phyloP scores from a whole-genome alignment of 1,139 yeast species.

The Magnusiomyces suaveolens region DNA sequence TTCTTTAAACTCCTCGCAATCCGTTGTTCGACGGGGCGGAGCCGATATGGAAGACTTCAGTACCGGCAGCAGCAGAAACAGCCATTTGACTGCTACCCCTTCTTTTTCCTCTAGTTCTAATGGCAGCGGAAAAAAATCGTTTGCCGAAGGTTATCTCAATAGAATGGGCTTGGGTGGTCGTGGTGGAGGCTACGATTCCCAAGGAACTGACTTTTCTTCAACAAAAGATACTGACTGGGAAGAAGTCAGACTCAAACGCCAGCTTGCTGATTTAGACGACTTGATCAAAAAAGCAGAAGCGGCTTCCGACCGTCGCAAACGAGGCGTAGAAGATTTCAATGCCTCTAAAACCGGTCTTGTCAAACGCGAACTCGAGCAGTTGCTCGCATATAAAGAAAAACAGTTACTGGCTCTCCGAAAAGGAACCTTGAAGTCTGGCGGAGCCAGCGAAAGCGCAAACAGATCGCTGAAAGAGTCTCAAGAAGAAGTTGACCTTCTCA shows the following conservation, averaged over 20 bases:
- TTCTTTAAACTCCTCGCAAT: slow-evolving; percentile 48
- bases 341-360: slow-evolving; percentile 36
- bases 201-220: slow-evolving; percentile 66
- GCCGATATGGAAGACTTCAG: slow-evolving; percentile 11
- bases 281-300: slow-evolving; percentile 51
- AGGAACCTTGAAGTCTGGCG: slow-evolving; percentile 17
- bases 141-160: slow-evolving; percentile 40
- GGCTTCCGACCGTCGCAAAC: slow-evolving; percentile 37
- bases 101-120: slow-evolving; percentile 1
- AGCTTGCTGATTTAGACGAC: slow-evolving; percentile 61
- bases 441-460: slow-evolving; percentile 15
- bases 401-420: slow-evolving; percentile 34
- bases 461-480: slow-evolving; percentile 8
- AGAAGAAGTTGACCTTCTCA: slow-evolving; percentile 55
- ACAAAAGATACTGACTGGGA: slow-evolving; percentile 80
- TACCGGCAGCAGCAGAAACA: slow-evolving; percentile 13
- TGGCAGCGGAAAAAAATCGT: slow-evolving; percentile 34
- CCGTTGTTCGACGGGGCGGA: slow-evolving; percentile 30
- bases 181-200: slow-evolving; percentile 33
- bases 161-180: slow-evolving; percentile 37
- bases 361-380: slow-evolving; percentile 72
- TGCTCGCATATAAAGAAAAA: slow-evolving; percentile 61
- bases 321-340: slow-evolving; percentile 36
- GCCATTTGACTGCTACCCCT: slow-evolving; percentile 2
- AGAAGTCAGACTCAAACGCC: slow-evolving; percentile 72